Evolutionary conservation across 2,329 filamentous ascomycete species (phyloP), one percentile per base, ranked within the genome.

Genomic region (Fusarium coicis): DNA sequence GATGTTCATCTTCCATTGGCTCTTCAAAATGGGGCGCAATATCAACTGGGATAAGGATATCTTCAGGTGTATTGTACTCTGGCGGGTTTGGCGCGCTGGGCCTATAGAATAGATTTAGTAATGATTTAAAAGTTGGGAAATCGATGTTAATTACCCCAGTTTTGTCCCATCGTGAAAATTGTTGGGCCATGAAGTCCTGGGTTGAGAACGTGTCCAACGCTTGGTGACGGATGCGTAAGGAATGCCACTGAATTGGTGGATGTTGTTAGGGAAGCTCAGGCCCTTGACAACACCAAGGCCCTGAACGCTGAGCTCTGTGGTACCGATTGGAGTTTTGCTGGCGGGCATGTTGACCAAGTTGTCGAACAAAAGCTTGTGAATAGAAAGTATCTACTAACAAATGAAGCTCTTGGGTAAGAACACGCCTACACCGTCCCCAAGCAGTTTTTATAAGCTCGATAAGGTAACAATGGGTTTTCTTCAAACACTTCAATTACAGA

Each of bases 241-340:
- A 15, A 73, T 73, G 15, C 70, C 70, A 26, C 42, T 63, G 57
- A 63, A 73, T n/a, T 73, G 70, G 10, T 53, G 52, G 19, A 73
- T 60, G 8, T 47, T 55, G 9, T 49, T 16, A 3, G 68, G 26
- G 44, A 72, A 73, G 19, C 34, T 55, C 8, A 73, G 36, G 3
- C 70, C 70, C 30, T 69, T 36, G 0, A 63, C 58, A 2, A 36
- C 30, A 11, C 55, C 42, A 21, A 58, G 32, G 5, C 40, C 42
- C 23, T 37, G 23, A 28, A 58, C 55, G 26, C 10, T 21, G 9
- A 58, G 30, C 19, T 58, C 32, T 34, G 42, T 49, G 37, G 19
- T 49, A 1, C 32, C 55, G 15, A 58, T 14, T 12, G 42, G 55
- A 1, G 18, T 32, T 36, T 26, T 57, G 10, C 54, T 47, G 12